phyloP scores from a whole-genome alignment of 2,329 filamentous ascomycete genomes.

The Neospermospora avenae region DNA sequence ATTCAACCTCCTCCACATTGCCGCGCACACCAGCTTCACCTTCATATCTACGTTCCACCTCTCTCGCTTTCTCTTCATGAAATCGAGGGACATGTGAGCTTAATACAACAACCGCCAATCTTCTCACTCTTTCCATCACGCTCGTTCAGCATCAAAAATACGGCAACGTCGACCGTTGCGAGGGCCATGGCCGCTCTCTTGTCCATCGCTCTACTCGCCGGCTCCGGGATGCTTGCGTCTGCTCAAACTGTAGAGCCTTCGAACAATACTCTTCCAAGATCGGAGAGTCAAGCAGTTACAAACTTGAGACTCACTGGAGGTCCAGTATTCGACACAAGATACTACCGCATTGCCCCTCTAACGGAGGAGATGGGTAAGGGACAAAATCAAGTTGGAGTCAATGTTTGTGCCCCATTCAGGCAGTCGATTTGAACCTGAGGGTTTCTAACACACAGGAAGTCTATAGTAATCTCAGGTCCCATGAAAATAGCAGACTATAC shows the following conservation, averaged over 20 bases:
- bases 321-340: conserved; percentile 8
- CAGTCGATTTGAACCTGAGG: too few species aligned
- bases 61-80: neutral
- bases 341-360: conserved; percentile 30
- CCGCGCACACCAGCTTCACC: neutral
- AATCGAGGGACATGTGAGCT: neutral
- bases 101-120: neutral
- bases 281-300: conserved; percentile 19
- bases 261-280: conserved; percentile 25
- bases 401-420: conserved; percentile 19
- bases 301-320: conserved; percentile 19
- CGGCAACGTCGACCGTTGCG: conserved; percentile 30
- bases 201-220: conserved; percentile 18
- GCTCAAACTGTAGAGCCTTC: conserved; percentile 29
- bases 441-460: conserved; percentile 12
- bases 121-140: conserved; percentile 2
- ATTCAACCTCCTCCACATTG: neutral
- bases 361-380: conserved; percentile 26
- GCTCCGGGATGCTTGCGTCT: conserved; percentile 17
- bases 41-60: neutral
- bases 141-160: conserved; percentile 18
- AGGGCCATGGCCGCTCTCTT: conserved; percentile 23
- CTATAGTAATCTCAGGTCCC: conserved; percentile 14
- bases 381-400: conserved; percentile 13
- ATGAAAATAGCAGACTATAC: conserved; percentile 13